phyloP scores from a whole-genome alignment of 1,139 yeast species.

The Kurtzmaniella quercitrusa region DNA sequence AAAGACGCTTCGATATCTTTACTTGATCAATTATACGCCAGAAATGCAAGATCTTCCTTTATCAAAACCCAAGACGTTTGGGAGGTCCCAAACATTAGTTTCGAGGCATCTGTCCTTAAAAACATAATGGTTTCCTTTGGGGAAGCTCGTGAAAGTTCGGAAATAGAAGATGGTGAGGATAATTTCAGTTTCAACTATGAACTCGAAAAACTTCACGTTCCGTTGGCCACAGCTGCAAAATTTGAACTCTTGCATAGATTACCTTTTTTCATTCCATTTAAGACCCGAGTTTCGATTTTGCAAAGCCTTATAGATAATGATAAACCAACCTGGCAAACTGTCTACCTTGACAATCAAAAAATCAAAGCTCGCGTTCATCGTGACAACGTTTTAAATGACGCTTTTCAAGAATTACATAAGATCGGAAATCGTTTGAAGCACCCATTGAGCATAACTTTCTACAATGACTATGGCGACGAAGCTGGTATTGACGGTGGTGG shows the following conservation, averaged over 20 bases:
- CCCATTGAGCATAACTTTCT: conserved; percentile 60
- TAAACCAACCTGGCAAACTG: conserved; percentile 16
- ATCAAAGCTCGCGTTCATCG: conserved; percentile 60
- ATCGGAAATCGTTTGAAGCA: conserved; percentile 49
- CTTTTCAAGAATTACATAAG: conserved; percentile 52
- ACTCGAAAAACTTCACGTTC: neutral
- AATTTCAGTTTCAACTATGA: neutral
- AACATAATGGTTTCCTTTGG: conserved; percentile 22
- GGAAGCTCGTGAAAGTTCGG: conserved; percentile 14
- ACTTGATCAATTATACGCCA: conserved; percentile 62
- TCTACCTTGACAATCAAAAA: conserved; percentile 13
- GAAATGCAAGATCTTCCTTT: conserved; percentile 64
- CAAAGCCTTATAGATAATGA: conserved; percentile 61
- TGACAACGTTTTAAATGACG: conserved; percentile 68
- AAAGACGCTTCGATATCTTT: conserved; percentile 45
- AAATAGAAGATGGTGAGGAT: conserved; percentile 15
- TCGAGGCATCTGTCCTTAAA: conserved; percentile 28
- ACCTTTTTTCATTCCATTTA: conserved; percentile 80
- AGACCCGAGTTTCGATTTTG: conserved; percentile 68
- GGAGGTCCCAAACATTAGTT: conserved; percentile 33
- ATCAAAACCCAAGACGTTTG: conserved; percentile 51
- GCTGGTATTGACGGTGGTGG: conserved; percentile 99
- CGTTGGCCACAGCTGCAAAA: conserved; percentile 15
- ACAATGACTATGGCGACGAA: conserved; percentile 63
- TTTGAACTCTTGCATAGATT: conserved; percentile 54